Conservation (phyloP, 495 filamentous ascomycete species). For the Mycothermus thermophilus region DNA sequence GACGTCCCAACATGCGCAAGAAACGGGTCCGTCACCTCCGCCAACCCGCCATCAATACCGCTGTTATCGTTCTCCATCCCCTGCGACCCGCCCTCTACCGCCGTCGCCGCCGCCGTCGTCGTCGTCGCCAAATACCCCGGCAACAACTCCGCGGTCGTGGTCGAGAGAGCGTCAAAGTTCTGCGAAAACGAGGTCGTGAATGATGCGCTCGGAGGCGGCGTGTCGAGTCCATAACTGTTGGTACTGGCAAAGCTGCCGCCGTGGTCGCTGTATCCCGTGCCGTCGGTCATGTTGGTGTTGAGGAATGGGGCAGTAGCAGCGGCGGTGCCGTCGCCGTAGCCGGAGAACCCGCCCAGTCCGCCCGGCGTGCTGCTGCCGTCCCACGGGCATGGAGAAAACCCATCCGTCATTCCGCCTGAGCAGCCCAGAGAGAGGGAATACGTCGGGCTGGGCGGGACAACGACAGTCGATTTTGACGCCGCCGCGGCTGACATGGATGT, state of each 20-base stretch:
- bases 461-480: too few species aligned
- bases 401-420: too few species aligned
- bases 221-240: constrained; percentile 17
- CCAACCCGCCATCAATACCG: neutral
- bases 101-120: too few species aligned
- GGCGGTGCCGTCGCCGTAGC: neutral
- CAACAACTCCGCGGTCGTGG: constrained; percentile 2
- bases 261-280: too few species aligned
- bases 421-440: constrained; percentile 28
- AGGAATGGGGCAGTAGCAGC: too few species aligned
- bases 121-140: constrained; percentile 3
- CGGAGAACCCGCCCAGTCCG: constrained; percentile 5
- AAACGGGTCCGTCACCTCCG: constrained; percentile 14
- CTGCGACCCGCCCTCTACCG: too few species aligned
- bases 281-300: too few species aligned
- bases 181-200: constrained; percentile 13
- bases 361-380: too few species aligned
- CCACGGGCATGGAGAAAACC: too few species aligned
- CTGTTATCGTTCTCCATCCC: neutral
- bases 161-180: constrained; percentile 8
- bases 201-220: constrained; percentile 20
- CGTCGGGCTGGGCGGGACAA: constrained; percentile 32
- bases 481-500: too few species aligned
- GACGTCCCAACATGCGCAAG: constrained; percentile 4
- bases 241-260: constrained; percentile 10